These are phyloP conservation scores for Saccharomyces hybrid DNA, from an alignment of 1,139 yeast species.

Conservation along the genomic window DNA sequence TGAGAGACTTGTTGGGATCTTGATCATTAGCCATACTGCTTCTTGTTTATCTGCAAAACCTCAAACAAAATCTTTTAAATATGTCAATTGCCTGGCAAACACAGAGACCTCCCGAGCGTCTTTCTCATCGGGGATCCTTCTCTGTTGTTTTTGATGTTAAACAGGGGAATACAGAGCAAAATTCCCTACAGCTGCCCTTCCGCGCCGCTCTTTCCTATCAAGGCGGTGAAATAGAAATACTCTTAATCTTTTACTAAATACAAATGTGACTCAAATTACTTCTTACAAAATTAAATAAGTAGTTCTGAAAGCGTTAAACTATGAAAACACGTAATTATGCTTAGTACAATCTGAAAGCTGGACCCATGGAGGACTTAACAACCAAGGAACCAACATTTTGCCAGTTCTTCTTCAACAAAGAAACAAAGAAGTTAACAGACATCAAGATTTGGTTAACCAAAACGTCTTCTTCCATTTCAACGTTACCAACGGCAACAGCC, in stretches of 20 bases:
- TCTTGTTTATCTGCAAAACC: not conserved
- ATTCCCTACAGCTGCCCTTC: not conserved
- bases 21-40: slow-evolving; percentile 3
- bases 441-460: slow-evolving; percentile 97
- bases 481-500: slow-evolving; percentile 97
- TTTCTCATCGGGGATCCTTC: not conserved
- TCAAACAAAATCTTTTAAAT: not conserved
- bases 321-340: slow-evolving; percentile 12
- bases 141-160: not conserved
- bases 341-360: no score
- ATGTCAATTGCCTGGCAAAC: not conserved
- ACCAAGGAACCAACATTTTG: slow-evolving; percentile 99
- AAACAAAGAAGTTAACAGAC: slow-evolving; percentile 98
- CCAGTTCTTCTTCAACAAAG: slow-evolving; percentile 99
- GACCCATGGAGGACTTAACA: slow-evolving; percentile 99
- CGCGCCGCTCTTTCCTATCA: not conserved
- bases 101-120: not conserved
- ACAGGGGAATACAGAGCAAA: not conserved
- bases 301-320: slow-evolving; percentile 1
- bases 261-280: not conserved
- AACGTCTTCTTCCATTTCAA: slow-evolving; percentile 95
- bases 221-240: not conserved
- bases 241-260: not conserved
- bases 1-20: slow-evolving; percentile 3
- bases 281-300: not conserved